Evolutionary conservation across 2,329 filamentous ascomycete genomes (phyloP), one percentile per base, ranked within the genome.

Genomic region (Parascedosporium putredinis): DNA sequence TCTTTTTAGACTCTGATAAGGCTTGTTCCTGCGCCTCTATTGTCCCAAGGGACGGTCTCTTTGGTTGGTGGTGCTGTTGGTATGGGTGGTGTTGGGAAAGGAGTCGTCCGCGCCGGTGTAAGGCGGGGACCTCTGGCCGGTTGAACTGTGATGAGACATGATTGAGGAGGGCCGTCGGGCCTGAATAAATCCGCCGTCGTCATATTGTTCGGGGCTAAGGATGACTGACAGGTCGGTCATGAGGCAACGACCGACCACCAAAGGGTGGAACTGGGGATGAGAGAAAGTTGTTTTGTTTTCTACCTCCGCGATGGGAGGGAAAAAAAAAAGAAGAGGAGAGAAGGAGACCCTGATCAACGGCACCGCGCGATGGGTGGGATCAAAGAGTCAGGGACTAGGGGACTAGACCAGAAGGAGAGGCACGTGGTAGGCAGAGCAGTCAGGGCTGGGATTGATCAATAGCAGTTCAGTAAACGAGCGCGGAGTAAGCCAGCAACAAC

Each of bases 151-250:
- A 45, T 31, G 5, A 49, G 31, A 55, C 27, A 61, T 51, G 4
- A 43, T 47, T 47, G 49, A 52, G 52, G 53, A 16, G 44, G 50
- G 52, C 25, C 47, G 55, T 53, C 51, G 50, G 47, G 55, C 50
- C 50, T 48, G 53, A 47, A 55, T 51, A 47, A 27, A 54, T 2
- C 57, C 56, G 25, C 64, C 65, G 51, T 67, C 64, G 55, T 70
- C 60, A 53, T 71, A 75, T 33, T 65, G 62, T 58, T 75, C 71
- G 38, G 70, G 71, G 56, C 64, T 71, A 46, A 76, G 63, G 43
- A 75, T 72, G n/a, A 67, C 58, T 16, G 69, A 57, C 45, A 67
- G 62, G 31, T 63, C 58, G 34, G 63, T 60, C 51, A 66, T 60
- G 27, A 52, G 57, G 50, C 20, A 44, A 27, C 33, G 49, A 46